These are phyloP conservation scores for Suhomyces guaymorum DNA, from an alignment of 1,139 yeast species.

Conservation along the genomic window DNA sequence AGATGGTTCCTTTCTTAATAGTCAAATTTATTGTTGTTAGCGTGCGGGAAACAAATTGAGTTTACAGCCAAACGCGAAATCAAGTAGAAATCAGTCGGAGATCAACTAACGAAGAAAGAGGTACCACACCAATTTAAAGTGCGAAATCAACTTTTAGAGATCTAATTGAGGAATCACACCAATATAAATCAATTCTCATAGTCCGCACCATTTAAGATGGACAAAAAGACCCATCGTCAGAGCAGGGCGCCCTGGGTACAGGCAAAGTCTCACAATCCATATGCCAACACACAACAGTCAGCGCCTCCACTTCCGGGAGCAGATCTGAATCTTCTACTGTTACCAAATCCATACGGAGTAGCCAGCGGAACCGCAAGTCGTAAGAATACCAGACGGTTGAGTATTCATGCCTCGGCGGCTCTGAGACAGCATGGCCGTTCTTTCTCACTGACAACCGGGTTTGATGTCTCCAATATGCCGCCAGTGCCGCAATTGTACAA, in stretches of 20 bases:
- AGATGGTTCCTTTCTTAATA: too few relatives aligned
- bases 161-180: too few relatives aligned
- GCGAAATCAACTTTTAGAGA: too few relatives aligned
- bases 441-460: slow-evolving; percentile 24
- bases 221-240: slow-evolving; percentile 38
- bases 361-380: slow-evolving; percentile 18
- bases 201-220: slow-evolving; percentile 30
- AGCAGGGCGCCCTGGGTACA: slow-evolving; percentile 50
- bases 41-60: too few relatives aligned
- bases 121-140: too few relatives aligned
- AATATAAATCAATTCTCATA: too few relatives aligned
- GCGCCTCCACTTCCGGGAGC: slow-evolving; percentile 3
- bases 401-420: slow-evolving; percentile 47
- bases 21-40: too few relatives aligned
- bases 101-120: too few relatives aligned
- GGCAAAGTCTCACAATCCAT: slow-evolving; percentile 32
- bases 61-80: too few relatives aligned
- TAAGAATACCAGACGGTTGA: slow-evolving; percentile 37
- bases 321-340: slow-evolving; percentile 4
- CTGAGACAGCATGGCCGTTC: slow-evolving; percentile 37
- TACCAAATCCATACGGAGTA: slow-evolving; percentile 20
- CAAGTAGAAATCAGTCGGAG: too few relatives aligned
- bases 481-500: slow-evolving; percentile 38
- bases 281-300: slow-evolving; percentile 31
- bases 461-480: slow-evolving; percentile 36